Evolutionary conservation across 768 basidiomycete species (phyloP), one percentile per base, ranked within the genome.

Genomic region (Macrocybe gigantea): DNA sequence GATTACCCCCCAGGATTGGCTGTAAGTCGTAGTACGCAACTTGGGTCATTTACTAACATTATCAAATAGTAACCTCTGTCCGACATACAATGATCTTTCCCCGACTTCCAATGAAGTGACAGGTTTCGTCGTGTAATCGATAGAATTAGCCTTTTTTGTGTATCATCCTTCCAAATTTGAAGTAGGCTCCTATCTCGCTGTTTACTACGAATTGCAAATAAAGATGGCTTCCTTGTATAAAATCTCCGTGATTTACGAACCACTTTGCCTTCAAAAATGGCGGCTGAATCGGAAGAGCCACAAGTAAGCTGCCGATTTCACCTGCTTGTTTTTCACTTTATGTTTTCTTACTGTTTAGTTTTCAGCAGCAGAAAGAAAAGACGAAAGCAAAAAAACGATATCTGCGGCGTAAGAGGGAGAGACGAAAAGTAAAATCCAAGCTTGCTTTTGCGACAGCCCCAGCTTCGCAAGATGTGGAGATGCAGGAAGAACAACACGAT

Each of bases 351-450:
- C 56, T 49, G 50, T 49, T 40, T 41, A 57, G 51, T 33, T 34
- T 55, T 50, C 10, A 54, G 38, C 22, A 22, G 22, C 22, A 22
- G 22, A 54, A 82, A 75, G 61, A 61, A 39, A 86, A 85, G 66
- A 87, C 88, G 1, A 83, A 76, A 48, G 83, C 86, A 1, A 87
- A 89, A 62, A 65, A 79, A 55, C 71, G 82, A 50, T 89, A 92
- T 60, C 68, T 89, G 38, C 82, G 78, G 59, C 79, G 79, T 43
- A 92, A 92, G 67, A 80, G 79, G 53, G 73, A 78, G 44, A 87
- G 85, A 64, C 70, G 54, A 34, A 60, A 58, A 38, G 51, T 50
- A 3, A 66, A 63, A 54, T 11, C 55, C 3, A 53, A 50, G 39
- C 30, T 41, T 7, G 5, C 41, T 22, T 22, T 22, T 22, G 22